phyloP scores from a whole-genome alignment of 805 yeast species.

The Ogataea siamensis region DNA sequence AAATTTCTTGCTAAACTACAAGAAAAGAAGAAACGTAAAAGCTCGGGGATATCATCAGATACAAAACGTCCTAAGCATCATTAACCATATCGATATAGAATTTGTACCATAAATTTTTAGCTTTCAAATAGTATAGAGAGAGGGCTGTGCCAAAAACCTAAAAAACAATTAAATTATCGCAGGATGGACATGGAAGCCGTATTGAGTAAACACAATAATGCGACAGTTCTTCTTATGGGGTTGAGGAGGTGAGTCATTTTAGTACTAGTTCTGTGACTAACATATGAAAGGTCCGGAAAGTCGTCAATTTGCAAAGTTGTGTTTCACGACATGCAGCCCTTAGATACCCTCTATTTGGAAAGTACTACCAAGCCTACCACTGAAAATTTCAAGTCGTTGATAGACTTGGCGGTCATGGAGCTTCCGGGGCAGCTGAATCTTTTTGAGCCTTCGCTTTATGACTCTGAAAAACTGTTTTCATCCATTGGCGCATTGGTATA shows the following conservation, averaged over 20 bases:
- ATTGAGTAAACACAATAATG: slow-evolving; percentile 55
- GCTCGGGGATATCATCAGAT: background rate
- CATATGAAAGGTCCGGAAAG: slow-evolving; percentile 71
- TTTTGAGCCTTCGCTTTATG: slow-evolving; percentile 76
- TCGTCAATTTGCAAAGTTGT: slow-evolving; percentile 95
- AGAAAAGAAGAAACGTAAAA: slow-evolving; percentile 23
- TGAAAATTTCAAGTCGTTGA: slow-evolving; percentile 78
- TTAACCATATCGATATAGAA: background rate
- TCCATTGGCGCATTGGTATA: slow-evolving; percentile 89
- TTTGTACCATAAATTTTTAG: slow-evolving; percentile 7
- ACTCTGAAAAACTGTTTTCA: slow-evolving; percentile 70
- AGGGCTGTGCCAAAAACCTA: slow-evolving; percentile 8
- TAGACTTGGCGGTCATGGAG: slow-evolving; percentile 88
- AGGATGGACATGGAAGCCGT: slow-evolving; percentile 22
- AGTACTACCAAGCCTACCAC: slow-evolving; percentile 86
- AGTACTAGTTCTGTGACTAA: slow-evolving; percentile 4
- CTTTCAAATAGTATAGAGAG: background rate
- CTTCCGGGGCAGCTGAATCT: slow-evolving; percentile 91
- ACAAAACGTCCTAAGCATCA: slow-evolving; percentile 1
- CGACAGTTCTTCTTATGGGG: slow-evolving; percentile 88
- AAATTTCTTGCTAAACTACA: slow-evolving; percentile 53
- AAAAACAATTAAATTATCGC: slow-evolving; percentile 11
- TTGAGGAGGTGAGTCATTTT: slow-evolving; percentile 54
- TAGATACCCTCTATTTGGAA: slow-evolving; percentile 87
- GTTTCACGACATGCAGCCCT: slow-evolving; percentile 93